These are phyloP conservation scores for Metschnikowia hibisci DNA, from an alignment of 805 yeast species.

Conservation along the genomic window DNA sequence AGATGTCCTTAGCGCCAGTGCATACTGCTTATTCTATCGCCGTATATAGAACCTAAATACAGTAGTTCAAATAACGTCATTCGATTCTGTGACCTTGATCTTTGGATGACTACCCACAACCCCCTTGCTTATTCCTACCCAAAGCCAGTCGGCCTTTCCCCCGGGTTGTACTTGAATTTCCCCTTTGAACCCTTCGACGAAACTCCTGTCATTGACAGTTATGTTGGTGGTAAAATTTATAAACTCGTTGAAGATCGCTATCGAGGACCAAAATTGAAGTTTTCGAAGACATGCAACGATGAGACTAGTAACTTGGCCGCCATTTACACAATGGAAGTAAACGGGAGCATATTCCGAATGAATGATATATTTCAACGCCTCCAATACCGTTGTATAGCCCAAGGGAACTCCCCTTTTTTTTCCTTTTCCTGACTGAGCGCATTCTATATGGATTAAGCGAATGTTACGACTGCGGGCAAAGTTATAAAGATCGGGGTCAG, in stretches of 20 bases:
- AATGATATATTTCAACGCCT: slow-evolving; percentile 59
- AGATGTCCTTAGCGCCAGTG: slow-evolving; percentile 66
- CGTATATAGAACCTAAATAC: slow-evolving; percentile 26
- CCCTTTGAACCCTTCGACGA: slow-evolving; percentile 76
- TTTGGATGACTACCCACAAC: slow-evolving; percentile 57
- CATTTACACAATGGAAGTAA: slow-evolving; percentile 84
- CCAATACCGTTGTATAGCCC: slow-evolving; percentile 56
- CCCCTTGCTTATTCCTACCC: slow-evolving; percentile 60
- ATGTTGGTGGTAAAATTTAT: slow-evolving; percentile 70
- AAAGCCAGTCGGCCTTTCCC: slow-evolving; percentile 56
- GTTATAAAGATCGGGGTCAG: slow-evolving; percentile 47
- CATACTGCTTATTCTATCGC: slow-evolving; percentile 78
- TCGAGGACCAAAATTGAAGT: slow-evolving; percentile 81
- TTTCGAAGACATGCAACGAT: slow-evolving; percentile 84
- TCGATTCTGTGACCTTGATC: slow-evolving; percentile 30
- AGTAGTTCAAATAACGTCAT: background rate
- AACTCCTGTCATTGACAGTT: slow-evolving; percentile 76
- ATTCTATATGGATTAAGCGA: slow-evolving; percentile 61
- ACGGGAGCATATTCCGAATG: slow-evolving; percentile 62
- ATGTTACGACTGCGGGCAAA: slow-evolving; percentile 58
- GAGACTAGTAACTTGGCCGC: slow-evolving; percentile 81
- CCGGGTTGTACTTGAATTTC: slow-evolving; percentile 48
- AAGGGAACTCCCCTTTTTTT: slow-evolving; percentile 83
- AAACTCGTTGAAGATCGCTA: slow-evolving; percentile 83
- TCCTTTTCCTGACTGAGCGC: slow-evolving; percentile 66